Evolutionary conservation across 208 protist species (phyloP).

Genomic region (Acanthamoeba triangularis): DNA sequence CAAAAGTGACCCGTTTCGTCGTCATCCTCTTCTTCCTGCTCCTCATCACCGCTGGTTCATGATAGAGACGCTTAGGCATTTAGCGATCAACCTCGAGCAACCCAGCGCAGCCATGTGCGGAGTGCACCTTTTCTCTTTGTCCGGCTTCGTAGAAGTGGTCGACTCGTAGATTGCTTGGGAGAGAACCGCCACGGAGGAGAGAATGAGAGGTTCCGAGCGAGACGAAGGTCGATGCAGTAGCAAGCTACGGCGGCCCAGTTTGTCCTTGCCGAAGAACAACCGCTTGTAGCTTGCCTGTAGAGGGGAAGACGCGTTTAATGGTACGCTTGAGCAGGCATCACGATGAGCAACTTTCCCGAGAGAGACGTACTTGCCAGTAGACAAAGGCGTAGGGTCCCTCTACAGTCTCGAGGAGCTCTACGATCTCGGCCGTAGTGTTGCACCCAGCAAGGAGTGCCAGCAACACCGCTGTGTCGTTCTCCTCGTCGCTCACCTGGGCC

Average conservation of each 20-base stretch:
- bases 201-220: neutral
- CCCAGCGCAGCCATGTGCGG: neutral
- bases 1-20: slow-evolving; percentile 8
- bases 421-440: neutral
- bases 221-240: slow-evolving; percentile 52
- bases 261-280: slow-evolving; percentile 81
- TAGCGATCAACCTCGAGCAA: neutral
- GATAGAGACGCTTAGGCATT: neutral
- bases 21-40: slow-evolving; percentile 29
- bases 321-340: too few relatives aligned
- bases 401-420: slow-evolving; percentile 12
- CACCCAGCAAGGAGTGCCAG: neutral
- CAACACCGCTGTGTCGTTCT: slow-evolving; percentile 63
- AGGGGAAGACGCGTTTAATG: neutral
- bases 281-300: neutral
- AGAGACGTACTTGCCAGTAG: slow-evolving; percentile 57
- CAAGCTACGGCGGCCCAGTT: slow-evolving; percentile 82
- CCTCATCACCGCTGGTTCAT: neutral
- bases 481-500: neutral
- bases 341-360: neutral
- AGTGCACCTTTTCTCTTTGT: neutral
- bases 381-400: slow-evolving; percentile 51
- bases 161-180: neutral
- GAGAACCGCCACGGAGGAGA: slow-evolving; percentile 74
- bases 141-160: neutral